Percentiles rank a stretch among this genome's conserved stretches.
These are phyloP conservation scores for Dactylonectria macrodidyma DNA, from an alignment of 2,329 filamentous ascomycete genomes.

Conservation along the genomic window DNA sequence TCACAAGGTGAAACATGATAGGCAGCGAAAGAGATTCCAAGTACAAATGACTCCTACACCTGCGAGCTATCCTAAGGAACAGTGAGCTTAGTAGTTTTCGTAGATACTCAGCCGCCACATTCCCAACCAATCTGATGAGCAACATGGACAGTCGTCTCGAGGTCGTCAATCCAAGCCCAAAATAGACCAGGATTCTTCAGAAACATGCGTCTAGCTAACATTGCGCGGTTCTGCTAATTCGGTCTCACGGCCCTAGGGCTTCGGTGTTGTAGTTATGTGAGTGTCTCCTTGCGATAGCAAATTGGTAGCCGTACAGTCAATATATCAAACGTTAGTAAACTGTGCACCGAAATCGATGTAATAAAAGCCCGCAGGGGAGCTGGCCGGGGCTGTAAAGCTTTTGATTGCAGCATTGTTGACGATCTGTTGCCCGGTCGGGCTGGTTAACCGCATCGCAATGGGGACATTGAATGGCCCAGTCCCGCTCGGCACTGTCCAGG, in stretches of 20 bases:
- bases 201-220: slow-evolving; percentile 59
- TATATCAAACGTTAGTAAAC: slow-evolving; percentile 18
- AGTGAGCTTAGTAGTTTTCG: too few relatives aligned
- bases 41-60: too few relatives aligned
- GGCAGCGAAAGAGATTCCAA: too few relatives aligned
- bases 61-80: too few relatives aligned
- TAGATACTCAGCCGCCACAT: slow-evolving; percentile 58
- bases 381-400: slow-evolving; percentile 11
- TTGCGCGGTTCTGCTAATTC: neutral
- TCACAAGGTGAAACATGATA: too few relatives aligned
- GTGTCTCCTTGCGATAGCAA: neutral
- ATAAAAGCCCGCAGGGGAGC: slow-evolving; percentile 17
- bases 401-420: slow-evolving; percentile 20
- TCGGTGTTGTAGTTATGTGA: neutral
- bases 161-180: slow-evolving; percentile 69
- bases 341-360: slow-evolving; percentile 24
- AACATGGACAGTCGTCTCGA: slow-evolving; percentile 61
- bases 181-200: slow-evolving; percentile 72
- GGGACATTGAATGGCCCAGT: slow-evolving; percentile 22
- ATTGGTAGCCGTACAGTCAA: neutral
- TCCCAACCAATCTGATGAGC: slow-evolving; percentile 71
- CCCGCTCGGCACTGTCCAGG: slow-evolving; percentile 16
- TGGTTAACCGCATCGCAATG: slow-evolving; percentile 13
- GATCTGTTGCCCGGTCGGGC: slow-evolving; percentile 19
- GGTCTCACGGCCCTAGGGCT: neutral